Evolutionary conservation across 2,329 filamentous ascomycete genomes (phyloP).

Genomic region (Nigrospora osmanthi): DNA sequence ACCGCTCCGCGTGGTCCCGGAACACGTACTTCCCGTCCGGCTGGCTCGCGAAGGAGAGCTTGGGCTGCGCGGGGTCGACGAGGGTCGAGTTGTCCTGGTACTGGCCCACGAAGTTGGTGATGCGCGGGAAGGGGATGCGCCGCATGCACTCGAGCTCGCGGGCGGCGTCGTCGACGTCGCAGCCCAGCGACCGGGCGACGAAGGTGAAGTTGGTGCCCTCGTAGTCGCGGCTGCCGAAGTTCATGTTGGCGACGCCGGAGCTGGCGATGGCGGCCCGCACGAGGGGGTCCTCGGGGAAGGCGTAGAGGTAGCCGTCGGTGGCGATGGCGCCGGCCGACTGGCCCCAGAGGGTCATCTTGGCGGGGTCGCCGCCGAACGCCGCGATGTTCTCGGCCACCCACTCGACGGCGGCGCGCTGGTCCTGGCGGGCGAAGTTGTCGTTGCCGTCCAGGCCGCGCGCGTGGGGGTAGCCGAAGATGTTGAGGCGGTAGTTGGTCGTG

Average conservation of each 20-base stretch:
- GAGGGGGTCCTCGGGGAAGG: slow-evolving; percentile 32
- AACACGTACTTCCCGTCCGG: neutral
- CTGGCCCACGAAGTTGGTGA: no score
- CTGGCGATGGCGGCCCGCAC: slow-evolving; percentile 33
- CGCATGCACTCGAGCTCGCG: no score
- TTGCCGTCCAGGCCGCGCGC: slow-evolving; percentile 13
- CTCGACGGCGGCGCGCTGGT: slow-evolving; percentile 40
- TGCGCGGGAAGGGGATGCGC: no score
- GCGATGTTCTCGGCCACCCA: slow-evolving; percentile 45
- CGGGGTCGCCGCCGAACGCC: slow-evolving; percentile 42
- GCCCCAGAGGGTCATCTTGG: slow-evolving; percentile 43
- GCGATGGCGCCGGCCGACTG: slow-evolving; percentile 36
- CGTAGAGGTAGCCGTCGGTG: slow-evolving; percentile 24
- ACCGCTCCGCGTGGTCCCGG: neutral
- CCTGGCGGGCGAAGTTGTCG: slow-evolving; percentile 40
- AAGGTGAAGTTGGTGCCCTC: no score
- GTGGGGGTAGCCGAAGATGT: slow-evolving; percentile 29
- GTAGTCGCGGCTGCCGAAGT: slow-evolving; percentile 3
- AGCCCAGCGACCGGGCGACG: no score
- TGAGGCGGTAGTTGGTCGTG: slow-evolving; percentile 25
- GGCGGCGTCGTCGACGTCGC: neutral
- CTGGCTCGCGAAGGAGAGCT: no score
- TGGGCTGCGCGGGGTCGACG: slow-evolving; percentile 3
- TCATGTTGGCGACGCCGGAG: neutral
- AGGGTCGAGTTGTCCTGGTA: neutral